These are phyloP conservation scores for Zea mays DNA, from an alignment of 176 grass and related monocot genomes.

Conservation along the genomic window Zm-B73-REFERENCE-NAM-5.0 NC_050097.1:62316501-62317000, in stretches of 20 bases:
- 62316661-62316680: neutral
- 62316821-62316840: neutral
- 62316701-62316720: conserved; percentile 97
- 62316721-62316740: conserved; percentile 97
- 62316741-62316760: conserved; percentile 99
- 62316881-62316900: neutral
- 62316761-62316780: conserved; percentile 82
- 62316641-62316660: neutral
- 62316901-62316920: conserved; percentile 6
- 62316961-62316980: conserved; percentile 66
- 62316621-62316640: conserved; percentile 8
- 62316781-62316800: conserved; percentile 81
- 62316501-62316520: conserved; percentile 88
- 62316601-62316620: conserved; percentile 34
- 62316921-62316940: conserved; percentile 1
- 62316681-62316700: conserved; percentile 48
- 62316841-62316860: neutral
- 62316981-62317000: conserved; percentile 75
- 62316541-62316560: conserved; percentile 94
- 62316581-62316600: conserved; percentile 98
- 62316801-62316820: conserved; percentile 34
- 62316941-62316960: conserved; percentile 99
- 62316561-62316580: conserved; percentile 96
- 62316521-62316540: conserved; percentile 94
- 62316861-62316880: neutral